A percentile compares a stretch with the other conserved stretches of the same genome.
phyloP scores from a whole-genome alignment of 768 basidiomycete genomes.

The Steccherinum ochraceum region DNA sequence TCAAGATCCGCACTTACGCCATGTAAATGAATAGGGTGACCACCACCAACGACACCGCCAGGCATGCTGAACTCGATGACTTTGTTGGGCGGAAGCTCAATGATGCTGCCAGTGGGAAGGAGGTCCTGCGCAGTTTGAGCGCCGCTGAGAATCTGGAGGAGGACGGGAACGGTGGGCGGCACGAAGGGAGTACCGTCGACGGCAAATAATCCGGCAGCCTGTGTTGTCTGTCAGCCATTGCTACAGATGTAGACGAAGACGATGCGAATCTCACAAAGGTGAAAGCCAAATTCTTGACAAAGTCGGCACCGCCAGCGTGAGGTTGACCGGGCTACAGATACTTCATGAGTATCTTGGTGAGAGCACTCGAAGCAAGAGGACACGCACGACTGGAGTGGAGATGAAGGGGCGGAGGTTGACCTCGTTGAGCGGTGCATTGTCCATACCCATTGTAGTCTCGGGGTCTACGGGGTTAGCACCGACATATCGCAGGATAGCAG shows the following conservation, averaged over 20 bases:
- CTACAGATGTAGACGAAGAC: neutral
- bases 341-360: neutral
- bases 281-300: neutral
- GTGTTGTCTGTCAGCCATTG: neutral
- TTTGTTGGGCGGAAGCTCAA: slow-evolving; percentile 35
- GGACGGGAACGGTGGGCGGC: slow-evolving; percentile 34
- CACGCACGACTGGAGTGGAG: slow-evolving; percentile 7
- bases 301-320: neutral
- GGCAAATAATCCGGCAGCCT: slow-evolving; percentile 14
- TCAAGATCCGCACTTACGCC: slow-evolving; percentile 10
- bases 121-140: slow-evolving; percentile 30
- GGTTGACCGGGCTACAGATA: neutral
- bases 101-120: slow-evolving; percentile 33
- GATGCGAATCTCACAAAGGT: neutral
- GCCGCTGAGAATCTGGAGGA: slow-evolving; percentile 43
- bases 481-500: slow-evolving; percentile 38
- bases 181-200: slow-evolving; percentile 25
- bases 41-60: neutral
- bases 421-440: slow-evolving; percentile 27
- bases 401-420: slow-evolving; percentile 11
- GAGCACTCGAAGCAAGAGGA: neutral
- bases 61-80: neutral
- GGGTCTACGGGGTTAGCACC: slow-evolving; percentile 35
- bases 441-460: slow-evolving; percentile 14
- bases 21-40: slow-evolving; percentile 11